These are phyloP conservation scores for Stagonosporopsis chrysanthemi DNA, from an alignment of 2,329 filamentous ascomycete species.

Conservation along the genomic window DNA sequence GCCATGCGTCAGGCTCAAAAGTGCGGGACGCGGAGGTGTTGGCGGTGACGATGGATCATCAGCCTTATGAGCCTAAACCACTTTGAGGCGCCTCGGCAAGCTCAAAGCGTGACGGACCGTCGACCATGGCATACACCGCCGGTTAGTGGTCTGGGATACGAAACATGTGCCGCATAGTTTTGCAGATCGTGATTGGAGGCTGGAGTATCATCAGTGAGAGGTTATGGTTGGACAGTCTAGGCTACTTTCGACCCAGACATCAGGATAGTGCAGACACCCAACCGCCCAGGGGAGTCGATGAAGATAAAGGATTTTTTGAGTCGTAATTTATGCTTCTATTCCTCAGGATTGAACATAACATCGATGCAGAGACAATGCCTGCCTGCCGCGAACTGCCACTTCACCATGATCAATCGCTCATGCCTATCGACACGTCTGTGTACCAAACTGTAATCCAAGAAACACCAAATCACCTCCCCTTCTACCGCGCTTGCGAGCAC, in stretches of 20 bases:
- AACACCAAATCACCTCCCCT: slow-evolving; percentile 22
- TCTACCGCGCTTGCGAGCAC: slow-evolving; percentile 26
- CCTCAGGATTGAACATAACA: slow-evolving; percentile 19
- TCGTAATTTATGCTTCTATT: slow-evolving; percentile 22
- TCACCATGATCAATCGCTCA: slow-evolving; percentile 16
- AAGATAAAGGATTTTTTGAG: background rate
- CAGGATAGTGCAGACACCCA: background rate
- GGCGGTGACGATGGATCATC: slow-evolving; percentile 36
- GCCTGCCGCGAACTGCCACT: slow-evolving; percentile 14
- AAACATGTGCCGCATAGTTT: background rate
- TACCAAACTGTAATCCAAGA: slow-evolving; percentile 15
- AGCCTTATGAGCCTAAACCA: slow-evolving; percentile 32
- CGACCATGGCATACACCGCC: slow-evolving; percentile 7
- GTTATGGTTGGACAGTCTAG: background rate
- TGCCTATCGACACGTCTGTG: slow-evolving; percentile 7
- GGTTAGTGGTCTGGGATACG: slow-evolving; percentile 5
- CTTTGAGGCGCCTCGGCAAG: slow-evolving; percentile 26
- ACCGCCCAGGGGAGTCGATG: background rate
- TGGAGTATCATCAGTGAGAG: background rate
- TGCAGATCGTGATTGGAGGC: slow-evolving; percentile 4
- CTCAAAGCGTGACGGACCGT: slow-evolving; percentile 13
- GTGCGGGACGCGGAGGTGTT: slow-evolving; percentile 29
- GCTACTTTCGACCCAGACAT: background rate
- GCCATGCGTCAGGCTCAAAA: slow-evolving; percentile 24
- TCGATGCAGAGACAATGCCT: slow-evolving; percentile 5